Evolutionary conservation across 2,329 filamentous ascomycete species (phyloP), one percentile per base, ranked within the genome.

Genomic region (Coniochaeta sp.): DNA sequence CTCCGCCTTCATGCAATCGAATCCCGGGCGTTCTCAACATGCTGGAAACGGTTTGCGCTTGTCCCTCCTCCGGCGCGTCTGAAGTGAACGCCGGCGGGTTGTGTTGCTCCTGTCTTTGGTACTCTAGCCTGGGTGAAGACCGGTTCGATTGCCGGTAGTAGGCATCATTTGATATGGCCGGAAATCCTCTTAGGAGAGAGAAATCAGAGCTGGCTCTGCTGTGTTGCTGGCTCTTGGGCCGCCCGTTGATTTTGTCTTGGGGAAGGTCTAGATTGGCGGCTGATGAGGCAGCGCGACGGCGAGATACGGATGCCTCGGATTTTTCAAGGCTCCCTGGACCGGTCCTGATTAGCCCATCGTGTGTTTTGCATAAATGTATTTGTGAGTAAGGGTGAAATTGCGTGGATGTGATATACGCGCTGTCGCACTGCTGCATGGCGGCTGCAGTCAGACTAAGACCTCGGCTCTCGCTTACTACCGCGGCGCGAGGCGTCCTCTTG

Each of bases 171-270:
- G 76, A 70, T 56, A 76, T 71, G 53, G 72, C 73, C 47, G 74
- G 68, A 57, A 77, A 76, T 52, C 76, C 79, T 55, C 77, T 78
- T 52, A 81, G 69, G 42, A 81, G 67, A 48, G 83, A 85, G 58
- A 84, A 77, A 65, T 89, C 86, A 51, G 86, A 89, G 68, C 83
- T 88, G 51, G 85, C 82, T 58, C 85, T 81, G 63, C 79, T 85
- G 67, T 87, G 83, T 62, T 78, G 87, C 56, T 82, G 75, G 59
- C 79, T 83, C 40, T 79, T 65, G 47, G 82, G 78, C 58, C 81
- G 73, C 51, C 73, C 68, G 51, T 70, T 72, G 51, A 69, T 64
- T 52, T 68, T 62, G 57, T 82, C 78, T 45, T 73, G 63, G 52
- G 72, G 76, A 31, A 76, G 70, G 60, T 86, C 81, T 24, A 85